Base-by-base conservation (phyloP, 768 basidiomycete species). In the Amanita fuliginea region DNA sequence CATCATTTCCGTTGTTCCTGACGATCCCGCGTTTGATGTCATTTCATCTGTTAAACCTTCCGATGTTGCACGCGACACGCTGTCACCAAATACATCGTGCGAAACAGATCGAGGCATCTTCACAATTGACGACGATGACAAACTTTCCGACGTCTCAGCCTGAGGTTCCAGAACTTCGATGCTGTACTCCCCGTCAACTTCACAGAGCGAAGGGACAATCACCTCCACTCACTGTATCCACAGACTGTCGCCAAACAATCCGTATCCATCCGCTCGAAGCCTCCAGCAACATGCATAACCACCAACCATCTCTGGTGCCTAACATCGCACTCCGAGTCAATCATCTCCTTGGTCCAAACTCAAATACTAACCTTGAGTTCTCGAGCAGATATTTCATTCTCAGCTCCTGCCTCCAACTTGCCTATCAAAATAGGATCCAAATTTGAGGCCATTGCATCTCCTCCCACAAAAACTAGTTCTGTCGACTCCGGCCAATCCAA, bases 231-330 rank as follows among this genome's bases (percentile, higher is more conserved):
- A 21, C 47, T 14, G 18, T 26, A 86, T 77, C 86, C 87, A 89
- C 16, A 91, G 70, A 51, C 75, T 81, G 47, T 81, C 68, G 21
- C 86, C 88, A 56, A 92, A 92, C 40, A 77, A 60, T 36, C 70
- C 70, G 1, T 76, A 78, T 14, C 69, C 57, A 4, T 72, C 75
- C 56, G 86, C 79, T 51, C 65, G 76, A 51, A 92, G 61, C 37
- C 80, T 71, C 86, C 86, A 92, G 57, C 86, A 88, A 45, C 83
- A 76, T 49, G 82, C 75, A 64, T 88, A 89, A 47, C 76, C 73
- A 9, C 86, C 86, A 2, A 84, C 73, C 10, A 60, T 56, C 40
- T 88, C 87, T 9, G 90, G 90, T 11, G 87, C 88, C 78, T 82
- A 45, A 22, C 4, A 22, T 49, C 19, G 28, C 44, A 30, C 34